A percentile compares a stretch with the other conserved stretches of the same genome.
Evolutionary conservation across 2,329 filamentous ascomycete species (phyloP).

Genomic region (Hirsutella rhossiliensis): DNA sequence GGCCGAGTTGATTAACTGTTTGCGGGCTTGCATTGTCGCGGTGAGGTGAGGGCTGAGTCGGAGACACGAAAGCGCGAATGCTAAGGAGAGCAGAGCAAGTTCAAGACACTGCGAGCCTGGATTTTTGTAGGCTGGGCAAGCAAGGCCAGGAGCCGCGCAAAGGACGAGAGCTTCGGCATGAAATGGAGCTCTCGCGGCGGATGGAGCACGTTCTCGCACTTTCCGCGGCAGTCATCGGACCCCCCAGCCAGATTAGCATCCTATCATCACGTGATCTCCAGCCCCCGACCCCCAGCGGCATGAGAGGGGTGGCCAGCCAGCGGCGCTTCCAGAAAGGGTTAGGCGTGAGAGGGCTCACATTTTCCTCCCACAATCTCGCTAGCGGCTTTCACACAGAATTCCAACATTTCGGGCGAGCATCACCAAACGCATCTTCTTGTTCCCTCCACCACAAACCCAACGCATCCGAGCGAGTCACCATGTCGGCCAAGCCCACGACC

Average conservation of each 20-base stretch:
- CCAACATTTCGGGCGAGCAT: conserved; percentile 27
- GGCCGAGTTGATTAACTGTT: conserved; percentile 24
- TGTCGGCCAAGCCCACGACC: conserved; percentile 65
- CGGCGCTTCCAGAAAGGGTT: conserved; percentile 14
- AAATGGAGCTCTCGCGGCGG: conserved; percentile 5
- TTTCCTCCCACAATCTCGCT: conserved; percentile 32
- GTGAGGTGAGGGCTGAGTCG: background rate
- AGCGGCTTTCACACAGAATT: conserved; percentile 29
- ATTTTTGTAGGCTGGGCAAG: background rate
- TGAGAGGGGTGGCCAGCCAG: conserved; percentile 6
- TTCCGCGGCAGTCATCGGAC: conserved; percentile 19
- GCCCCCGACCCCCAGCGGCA: conserved; percentile 17
- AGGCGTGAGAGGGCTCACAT: conserved; percentile 29
- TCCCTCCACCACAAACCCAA: conserved; percentile 21
- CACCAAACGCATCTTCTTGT: conserved; percentile 23
- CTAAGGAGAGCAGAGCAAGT: background rate
- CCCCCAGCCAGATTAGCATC: conserved; percentile 9
- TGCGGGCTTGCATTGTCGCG: conserved; percentile 27
- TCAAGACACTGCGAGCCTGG: background rate
- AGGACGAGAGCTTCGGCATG: background rate
- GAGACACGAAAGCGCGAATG: background rate
- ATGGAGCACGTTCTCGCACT: conserved; percentile 25
- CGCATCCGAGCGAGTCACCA: conserved; percentile 43
- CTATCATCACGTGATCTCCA: conserved; percentile 23
- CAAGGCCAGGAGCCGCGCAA: background rate